Evolutionary conservation across 805 yeast genomes (phyloP).

Genomic region (Saturnispora kantuleensis): DNA sequence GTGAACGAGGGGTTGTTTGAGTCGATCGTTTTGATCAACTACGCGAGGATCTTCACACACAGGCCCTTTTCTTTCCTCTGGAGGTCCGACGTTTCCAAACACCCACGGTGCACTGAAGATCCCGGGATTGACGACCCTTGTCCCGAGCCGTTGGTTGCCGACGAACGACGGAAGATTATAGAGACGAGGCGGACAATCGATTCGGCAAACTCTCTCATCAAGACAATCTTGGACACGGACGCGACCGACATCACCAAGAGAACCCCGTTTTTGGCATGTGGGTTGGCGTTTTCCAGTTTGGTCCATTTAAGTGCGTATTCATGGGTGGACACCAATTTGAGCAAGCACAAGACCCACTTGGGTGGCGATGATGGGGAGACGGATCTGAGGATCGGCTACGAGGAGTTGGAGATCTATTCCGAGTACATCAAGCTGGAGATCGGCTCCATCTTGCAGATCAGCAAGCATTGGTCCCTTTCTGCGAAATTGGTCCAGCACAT

Average conservation of each 20-base stretch:
- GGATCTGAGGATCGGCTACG: slow-evolving; percentile 13
- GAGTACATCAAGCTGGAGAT: slow-evolving; percentile 41
- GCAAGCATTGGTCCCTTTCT: slow-evolving; percentile 43
- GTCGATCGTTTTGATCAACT: slow-evolving; percentile 36
- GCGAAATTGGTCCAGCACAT: slow-evolving; percentile 38
- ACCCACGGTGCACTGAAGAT: slow-evolving; percentile 29
- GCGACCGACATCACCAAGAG: slow-evolving; percentile 34
- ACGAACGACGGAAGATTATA: slow-evolving; percentile 36
- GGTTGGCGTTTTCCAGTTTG: slow-evolving; percentile 41
- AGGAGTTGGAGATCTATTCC: slow-evolving; percentile 34
- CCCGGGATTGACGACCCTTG: slow-evolving; percentile 23
- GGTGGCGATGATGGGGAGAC: background rate
- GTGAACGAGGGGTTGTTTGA: slow-evolving; percentile 49
- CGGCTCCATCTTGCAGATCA: slow-evolving; percentile 39
- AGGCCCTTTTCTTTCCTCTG: slow-evolving; percentile 44
- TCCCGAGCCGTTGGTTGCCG: slow-evolving; percentile 16
- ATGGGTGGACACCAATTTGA: slow-evolving; percentile 37
- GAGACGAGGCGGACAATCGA: slow-evolving; percentile 47
- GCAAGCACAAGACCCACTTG: slow-evolving; percentile 10
- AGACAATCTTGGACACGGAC: slow-evolving; percentile 37
- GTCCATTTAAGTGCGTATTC: slow-evolving; percentile 44
- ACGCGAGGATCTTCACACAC: slow-evolving; percentile 46
- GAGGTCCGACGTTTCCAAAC: slow-evolving; percentile 38
- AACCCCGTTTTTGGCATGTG: slow-evolving; percentile 44
- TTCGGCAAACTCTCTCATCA: slow-evolving; percentile 41